Base-by-base conservation (phyloP, 371 early-diverging fungal species). In the Mortierella sp. region DNA sequence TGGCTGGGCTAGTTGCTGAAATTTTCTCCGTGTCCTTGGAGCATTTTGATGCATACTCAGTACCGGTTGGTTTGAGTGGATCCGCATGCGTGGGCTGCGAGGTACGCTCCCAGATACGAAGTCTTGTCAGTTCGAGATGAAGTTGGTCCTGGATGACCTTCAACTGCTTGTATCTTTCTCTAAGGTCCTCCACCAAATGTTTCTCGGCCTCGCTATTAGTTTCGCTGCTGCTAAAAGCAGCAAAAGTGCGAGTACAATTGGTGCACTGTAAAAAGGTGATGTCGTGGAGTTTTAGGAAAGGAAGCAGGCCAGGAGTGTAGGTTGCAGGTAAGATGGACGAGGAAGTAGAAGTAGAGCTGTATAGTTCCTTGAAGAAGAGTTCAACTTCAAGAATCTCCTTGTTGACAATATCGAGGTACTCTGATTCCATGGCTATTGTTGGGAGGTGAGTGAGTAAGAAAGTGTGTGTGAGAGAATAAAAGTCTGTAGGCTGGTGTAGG, bases 331-430 rank as follows among this genome's bases (percentile, higher is more conserved):
- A 62, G 3, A 26, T 17, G 17, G 9, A n/a, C 10, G 58, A 57
- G 8, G 37, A 57, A 2, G 35, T 3, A 12, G 42, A 55, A 6
- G 32, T 15, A 17, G 56, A 22, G 28, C n/a, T 47, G 23, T 61
- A 55, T 56, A 61, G 29, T 32, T 56, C 31, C 37, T 64, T 55
- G 59, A 75, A 75, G 70, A 69, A 69, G 49, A 31, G 61, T 51
- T 68, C 70, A 45, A 75, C 69, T 3, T 60, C 70, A 23, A 17
- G 65, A n/a, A 75, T 58, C 61, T 75, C 75, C 34, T 64, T 54
- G 55, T 75, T 67, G 32, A 75, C 65, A 3, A 43, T 26, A 40
- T 64, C 47, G 19, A 75, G 64, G 28, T 75, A 75, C 31, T 69
- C 64, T 40, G 68, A 58, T 15, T 67, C 64, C 66, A 72, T 72